Evolutionary conservation across 495 filamentous ascomycete species (phyloP).

Genomic region (Aspergillus sclerotioniger): DNA sequence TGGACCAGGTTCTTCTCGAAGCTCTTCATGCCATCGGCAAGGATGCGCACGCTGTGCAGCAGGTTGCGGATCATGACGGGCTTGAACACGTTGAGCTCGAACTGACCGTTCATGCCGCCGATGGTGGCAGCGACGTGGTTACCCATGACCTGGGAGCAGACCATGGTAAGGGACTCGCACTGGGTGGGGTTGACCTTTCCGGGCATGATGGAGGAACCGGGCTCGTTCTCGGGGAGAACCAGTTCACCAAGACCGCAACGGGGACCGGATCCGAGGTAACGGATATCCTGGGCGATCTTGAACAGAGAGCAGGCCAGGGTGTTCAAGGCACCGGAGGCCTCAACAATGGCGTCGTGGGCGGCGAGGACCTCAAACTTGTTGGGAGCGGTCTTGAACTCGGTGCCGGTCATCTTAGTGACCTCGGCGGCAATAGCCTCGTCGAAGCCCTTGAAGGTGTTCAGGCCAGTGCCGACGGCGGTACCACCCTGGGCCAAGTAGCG

Average conservation of each 20-base stretch:
- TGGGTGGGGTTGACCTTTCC: conserved; percentile 99
- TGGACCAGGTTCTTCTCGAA: conserved; percentile 92
- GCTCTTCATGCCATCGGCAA: conserved; percentile 88
- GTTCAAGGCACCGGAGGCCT: conserved; percentile 89
- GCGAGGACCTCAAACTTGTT: conserved; percentile 99
- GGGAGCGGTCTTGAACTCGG: conserved; percentile 90
- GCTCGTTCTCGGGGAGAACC: conserved; percentile 93
- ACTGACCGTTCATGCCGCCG: conserved; percentile 95
- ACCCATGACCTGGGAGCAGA: conserved; percentile 96
- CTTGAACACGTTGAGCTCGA: conserved; percentile 99
- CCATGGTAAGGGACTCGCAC: conserved; percentile 96
- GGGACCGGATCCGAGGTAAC: conserved; percentile 93
- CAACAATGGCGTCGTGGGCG: conserved; percentile 92
- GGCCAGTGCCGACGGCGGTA: conserved; percentile 93
- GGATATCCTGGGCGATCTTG: conserved; percentile 98
- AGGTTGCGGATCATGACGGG: conserved; percentile 92
- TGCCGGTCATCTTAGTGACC: conserved; percentile 86
- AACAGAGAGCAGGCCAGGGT: conserved; percentile 88
- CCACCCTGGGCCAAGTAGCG: conserved; percentile 90
- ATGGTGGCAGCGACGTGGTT: conserved; percentile 91
- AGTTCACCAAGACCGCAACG: conserved; percentile 95
- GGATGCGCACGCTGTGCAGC: conserved; percentile 81
- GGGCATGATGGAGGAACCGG: conserved; percentile 96
- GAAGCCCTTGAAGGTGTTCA: conserved; percentile 97
- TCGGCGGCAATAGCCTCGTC: conserved; percentile 88